phyloP scores from a whole-genome alignment of 257 asterid genomes.

The Avicennia marina region DNA sequence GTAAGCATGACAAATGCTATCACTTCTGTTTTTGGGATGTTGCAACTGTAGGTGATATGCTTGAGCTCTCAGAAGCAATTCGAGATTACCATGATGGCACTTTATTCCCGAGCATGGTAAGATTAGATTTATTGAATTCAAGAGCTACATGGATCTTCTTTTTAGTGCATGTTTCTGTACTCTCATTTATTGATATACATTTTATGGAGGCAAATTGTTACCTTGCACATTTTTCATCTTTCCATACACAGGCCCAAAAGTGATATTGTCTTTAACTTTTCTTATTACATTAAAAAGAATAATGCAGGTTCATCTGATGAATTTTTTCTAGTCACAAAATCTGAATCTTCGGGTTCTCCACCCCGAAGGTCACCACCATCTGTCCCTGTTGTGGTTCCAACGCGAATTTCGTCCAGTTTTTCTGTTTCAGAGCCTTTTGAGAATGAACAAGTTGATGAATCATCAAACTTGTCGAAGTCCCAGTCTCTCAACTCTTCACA shows the following conservation, averaged over 20 bases:
- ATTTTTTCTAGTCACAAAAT: conserved; percentile 77
- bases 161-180: not conserved
- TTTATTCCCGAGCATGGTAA: conserved; percentile 84
- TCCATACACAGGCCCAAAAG: not conserved
- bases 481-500: conserved; percentile 58
- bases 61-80: conserved; percentile 94
- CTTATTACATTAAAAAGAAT: conserved; percentile 42
- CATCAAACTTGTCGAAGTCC: conserved; percentile 47
- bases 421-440: conserved; percentile 57
- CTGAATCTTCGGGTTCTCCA: conserved; percentile 86
- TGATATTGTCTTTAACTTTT: conserved; percentile 18
- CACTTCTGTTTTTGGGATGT: conserved; percentile 13
- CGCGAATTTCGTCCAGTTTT: conserved; percentile 54
- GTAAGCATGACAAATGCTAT: conserved; percentile 11
- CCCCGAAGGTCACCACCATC: conserved; percentile 84
- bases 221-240: not conserved
- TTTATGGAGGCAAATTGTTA: conserved; percentile 1
- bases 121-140: conserved; percentile 17
- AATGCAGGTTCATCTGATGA: conserved; percentile 80
- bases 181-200: no score
- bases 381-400: conserved; percentile 40
- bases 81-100: conserved; percentile 86
- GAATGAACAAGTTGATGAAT: conserved; percentile 60
- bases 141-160: conserved; percentile 3
- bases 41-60: conserved; percentile 60